Percentiles rank a stretch among this genome's conserved stretches.
Conservation (phyloP, 805 yeast species). For the Lipomyces sp. region DNA sequence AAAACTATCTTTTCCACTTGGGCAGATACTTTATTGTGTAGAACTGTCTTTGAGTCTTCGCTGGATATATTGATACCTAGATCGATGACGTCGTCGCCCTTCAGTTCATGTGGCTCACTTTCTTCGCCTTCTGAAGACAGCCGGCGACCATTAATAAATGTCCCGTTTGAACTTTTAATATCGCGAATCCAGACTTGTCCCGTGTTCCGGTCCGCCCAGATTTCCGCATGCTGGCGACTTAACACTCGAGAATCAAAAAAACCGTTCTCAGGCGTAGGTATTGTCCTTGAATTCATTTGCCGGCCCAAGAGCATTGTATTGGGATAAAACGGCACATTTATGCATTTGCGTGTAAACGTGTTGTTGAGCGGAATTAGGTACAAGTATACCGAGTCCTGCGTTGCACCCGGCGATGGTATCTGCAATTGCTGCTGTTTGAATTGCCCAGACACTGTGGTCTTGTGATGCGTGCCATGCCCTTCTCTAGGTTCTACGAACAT, state of each 20-base stretch:
- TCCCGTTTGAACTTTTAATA: conserved; percentile 91
- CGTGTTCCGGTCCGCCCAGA: conserved; percentile 67
- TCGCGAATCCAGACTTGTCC: conserved; percentile 81
- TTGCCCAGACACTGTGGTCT: conserved; percentile 10
- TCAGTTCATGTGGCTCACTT: conserved; percentile 59
- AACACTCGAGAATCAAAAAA: conserved; percentile 92
- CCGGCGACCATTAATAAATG: conserved; percentile 80
- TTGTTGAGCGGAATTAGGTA: conserved; percentile 73
- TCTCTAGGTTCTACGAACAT: conserved; percentile 29
- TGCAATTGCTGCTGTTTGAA: conserved; percentile 9
- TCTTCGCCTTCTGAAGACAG: conserved; percentile 63
- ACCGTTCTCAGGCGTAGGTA: conserved; percentile 76
- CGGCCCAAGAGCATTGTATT: conserved; percentile 87
- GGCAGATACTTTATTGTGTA: conserved; percentile 87
- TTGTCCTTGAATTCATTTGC: conserved; percentile 63
- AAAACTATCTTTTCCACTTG: conserved; percentile 66
- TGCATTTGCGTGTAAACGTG: conserved; percentile 77
- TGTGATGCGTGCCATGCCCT: conserved; percentile 22
- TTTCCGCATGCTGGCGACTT: conserved; percentile 90
- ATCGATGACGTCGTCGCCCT: conserved; percentile 85
- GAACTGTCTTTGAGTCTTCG: conserved; percentile 55
- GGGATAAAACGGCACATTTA: conserved; percentile 80
- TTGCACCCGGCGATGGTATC: neutral
- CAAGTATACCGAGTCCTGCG: conserved; percentile 28
- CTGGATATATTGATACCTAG: conserved; percentile 81